Percentiles rank a stretch among this genome's conserved stretches.
Conservation (phyloP, 1,284 basidiomycete species). For the Cryptococcus depauperatus region DNA sequence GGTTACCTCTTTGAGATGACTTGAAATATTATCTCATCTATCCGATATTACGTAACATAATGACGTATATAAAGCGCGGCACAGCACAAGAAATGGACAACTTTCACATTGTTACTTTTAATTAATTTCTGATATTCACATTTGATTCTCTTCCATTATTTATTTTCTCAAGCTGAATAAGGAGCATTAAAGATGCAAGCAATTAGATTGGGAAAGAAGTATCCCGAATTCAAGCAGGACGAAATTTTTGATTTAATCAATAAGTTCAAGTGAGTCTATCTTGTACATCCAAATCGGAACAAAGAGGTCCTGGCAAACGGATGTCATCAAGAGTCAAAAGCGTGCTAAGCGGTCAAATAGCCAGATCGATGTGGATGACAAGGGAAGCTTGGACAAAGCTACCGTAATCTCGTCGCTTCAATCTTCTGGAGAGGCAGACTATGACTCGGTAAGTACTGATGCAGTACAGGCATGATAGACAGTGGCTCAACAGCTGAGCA, state of each 20-base stretch:
- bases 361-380: slow-evolving; percentile 71
- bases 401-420: slow-evolving; percentile 69
- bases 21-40: too few species aligned
- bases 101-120: too few species aligned
- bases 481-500: background rate
- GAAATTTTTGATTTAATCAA: slow-evolving; percentile 89
- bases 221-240: slow-evolving; percentile 80
- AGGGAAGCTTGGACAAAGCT: slow-evolving; percentile 76
- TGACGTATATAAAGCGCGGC: too few species aligned
- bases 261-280: slow-evolving; percentile 81
- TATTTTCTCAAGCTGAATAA: too few species aligned
- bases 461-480: background rate
- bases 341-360: slow-evolving; percentile 46
- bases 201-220: slow-evolving; percentile 76
- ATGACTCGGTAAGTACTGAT: slow-evolving; percentile 68
- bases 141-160: too few species aligned
- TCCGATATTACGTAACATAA: too few species aligned
- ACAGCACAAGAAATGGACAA: too few species aligned
- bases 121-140: too few species aligned
- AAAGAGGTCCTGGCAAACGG: too few species aligned
- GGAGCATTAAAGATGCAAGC: slow-evolving; percentile 45
- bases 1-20: too few species aligned
- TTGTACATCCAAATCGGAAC: too few species aligned
- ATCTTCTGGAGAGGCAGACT: slow-evolving; percentile 67
- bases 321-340: too few species aligned